Base-by-base conservation (phyloP, 164 flowering plant genomes). In the Sedum album region DNA sequence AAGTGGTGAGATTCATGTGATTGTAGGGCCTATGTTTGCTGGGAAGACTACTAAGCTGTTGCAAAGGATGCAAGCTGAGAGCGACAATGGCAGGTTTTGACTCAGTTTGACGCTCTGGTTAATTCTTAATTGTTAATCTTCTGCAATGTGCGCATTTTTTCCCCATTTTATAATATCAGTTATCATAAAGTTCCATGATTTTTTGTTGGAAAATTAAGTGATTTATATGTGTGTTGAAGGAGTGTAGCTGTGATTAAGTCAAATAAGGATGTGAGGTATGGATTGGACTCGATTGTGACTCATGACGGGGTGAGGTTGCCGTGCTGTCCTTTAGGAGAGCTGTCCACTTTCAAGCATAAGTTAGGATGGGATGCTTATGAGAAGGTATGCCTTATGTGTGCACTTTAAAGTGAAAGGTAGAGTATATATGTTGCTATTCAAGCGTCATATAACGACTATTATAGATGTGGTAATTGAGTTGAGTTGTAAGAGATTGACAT, bases 281-380 rank as follows among this genome's bases (percentile, higher is more conserved):
- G 83, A 26, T 60, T 86, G 74, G 88, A 90, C 72, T 86, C 92
- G 0, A 80, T 94, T 44, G 96, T 91, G 42, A 91, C 96, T 4
- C 99, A 94, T 82, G 97, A 91, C 80, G 99, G 98, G 53, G 80
- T 62, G 53, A 94, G 83, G 75, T 75, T 88, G 69, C 89, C 97
- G 20, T 94, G 99, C 68, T 82, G 84, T 87, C 82, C 99, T 46
- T 72, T 94, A 77, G 72, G 84, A 11, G 76, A 86, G 73, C 78
- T 94, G 57, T 81, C 87, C 28, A 79, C 88, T 20, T 87, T 94
- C 74, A 84, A 41, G 69, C 77, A 77, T 51, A 83, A 80, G 60
- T 31, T 86, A 69, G 96, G 96, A 30, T 31, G 48, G 7, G 82
- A 80, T 71, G 87, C 86, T 66, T 87, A 85, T 76, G 82, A 77